phyloP scores from a whole-genome alignment of 2,329 filamentous ascomycete genomes.

The Lasiodiplodia sp. region DNA sequence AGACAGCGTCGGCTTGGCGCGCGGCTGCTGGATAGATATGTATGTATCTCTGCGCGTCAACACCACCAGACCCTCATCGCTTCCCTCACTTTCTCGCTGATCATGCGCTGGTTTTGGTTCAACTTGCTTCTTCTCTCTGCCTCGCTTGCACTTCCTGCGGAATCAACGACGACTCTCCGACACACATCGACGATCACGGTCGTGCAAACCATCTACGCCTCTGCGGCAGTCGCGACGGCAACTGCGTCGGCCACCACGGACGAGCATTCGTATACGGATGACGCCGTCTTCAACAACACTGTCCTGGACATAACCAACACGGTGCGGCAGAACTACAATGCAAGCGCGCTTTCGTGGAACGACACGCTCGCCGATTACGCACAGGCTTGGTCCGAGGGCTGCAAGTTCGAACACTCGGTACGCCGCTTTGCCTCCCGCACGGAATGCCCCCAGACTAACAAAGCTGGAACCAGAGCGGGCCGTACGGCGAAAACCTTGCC shows the following conservation, averaged over 20 bases:
- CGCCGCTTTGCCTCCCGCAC: constrained; percentile 30
- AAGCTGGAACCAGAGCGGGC: constrained; percentile 57
- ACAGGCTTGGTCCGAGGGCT: constrained; percentile 55
- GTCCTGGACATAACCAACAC: constrained; percentile 71
- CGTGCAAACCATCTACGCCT: neutral
- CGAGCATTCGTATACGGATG: constrained; percentile 48
- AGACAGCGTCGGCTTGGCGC: constrained; percentile 14
- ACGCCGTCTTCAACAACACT: constrained; percentile 54
- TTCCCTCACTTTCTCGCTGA: neutral
- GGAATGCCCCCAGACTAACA: neutral
- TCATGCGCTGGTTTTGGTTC: neutral
- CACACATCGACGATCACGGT: constrained; percentile 15
- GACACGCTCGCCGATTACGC: constrained; percentile 66
- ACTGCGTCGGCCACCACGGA: constrained; percentile 27
- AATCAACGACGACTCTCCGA: constrained; percentile 4
- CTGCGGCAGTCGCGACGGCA: constrained; percentile 1
- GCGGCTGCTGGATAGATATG: neutral
- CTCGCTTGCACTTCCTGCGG: neutral
- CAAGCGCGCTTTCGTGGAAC: constrained; percentile 69
- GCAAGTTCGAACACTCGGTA: constrained; percentile 61
- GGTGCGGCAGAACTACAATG: constrained; percentile 70
- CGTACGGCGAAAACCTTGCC: constrained; percentile 78
- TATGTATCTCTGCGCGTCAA: neutral
- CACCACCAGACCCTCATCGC: neutral
- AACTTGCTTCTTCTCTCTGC: neutral